These are phyloP conservation scores for Immersiella caudata DNA, from an alignment of 495 filamentous ascomycete genomes.

Conservation along the genomic window DNA sequence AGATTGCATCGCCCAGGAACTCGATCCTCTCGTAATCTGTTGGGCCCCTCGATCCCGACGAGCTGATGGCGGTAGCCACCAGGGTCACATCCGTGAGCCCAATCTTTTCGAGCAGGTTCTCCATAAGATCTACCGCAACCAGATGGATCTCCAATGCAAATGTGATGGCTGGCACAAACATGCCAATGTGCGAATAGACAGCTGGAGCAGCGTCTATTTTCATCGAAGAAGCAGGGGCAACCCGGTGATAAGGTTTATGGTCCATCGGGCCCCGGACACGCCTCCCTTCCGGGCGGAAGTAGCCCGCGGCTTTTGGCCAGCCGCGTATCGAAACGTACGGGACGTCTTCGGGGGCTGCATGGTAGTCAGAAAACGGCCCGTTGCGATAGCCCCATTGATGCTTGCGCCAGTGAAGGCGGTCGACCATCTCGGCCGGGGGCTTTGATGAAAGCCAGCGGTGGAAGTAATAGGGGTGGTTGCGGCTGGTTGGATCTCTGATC, in stretches of 20 bases:
- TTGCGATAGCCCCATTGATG: not conserved
- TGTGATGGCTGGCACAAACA: constrained; percentile 75
- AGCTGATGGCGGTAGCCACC: constrained; percentile 72
- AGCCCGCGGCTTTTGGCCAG: constrained; percentile 62
- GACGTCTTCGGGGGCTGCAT: constrained; percentile 37
- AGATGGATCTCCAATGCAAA: constrained; percentile 67
- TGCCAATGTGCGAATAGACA: constrained; percentile 63
- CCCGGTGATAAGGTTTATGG: constrained; percentile 37
- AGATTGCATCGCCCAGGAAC: constrained; percentile 82
- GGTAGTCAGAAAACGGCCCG: constrained; percentile 22
- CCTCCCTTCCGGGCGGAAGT: constrained; percentile 46
- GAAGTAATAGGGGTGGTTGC: constrained; percentile 38
- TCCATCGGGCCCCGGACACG: not conserved
- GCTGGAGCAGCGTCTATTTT: constrained; percentile 60
- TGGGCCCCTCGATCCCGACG: constrained; percentile 61
- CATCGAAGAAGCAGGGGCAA: constrained; percentile 40
- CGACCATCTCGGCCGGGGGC: constrained; percentile 36
- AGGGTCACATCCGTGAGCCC: constrained; percentile 57
- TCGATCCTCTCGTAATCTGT: constrained; percentile 86
- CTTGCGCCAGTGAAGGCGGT: constrained; percentile 8
- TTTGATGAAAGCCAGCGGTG: constrained; percentile 39
- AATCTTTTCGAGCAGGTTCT: constrained; percentile 60
- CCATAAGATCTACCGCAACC: constrained; percentile 64
- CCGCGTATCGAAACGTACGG: constrained; percentile 54
- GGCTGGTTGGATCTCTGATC: constrained; percentile 34